phyloP scores from a whole-genome alignment of 2,329 filamentous ascomycete genomes.

The Didymella keratinophila region DNA sequence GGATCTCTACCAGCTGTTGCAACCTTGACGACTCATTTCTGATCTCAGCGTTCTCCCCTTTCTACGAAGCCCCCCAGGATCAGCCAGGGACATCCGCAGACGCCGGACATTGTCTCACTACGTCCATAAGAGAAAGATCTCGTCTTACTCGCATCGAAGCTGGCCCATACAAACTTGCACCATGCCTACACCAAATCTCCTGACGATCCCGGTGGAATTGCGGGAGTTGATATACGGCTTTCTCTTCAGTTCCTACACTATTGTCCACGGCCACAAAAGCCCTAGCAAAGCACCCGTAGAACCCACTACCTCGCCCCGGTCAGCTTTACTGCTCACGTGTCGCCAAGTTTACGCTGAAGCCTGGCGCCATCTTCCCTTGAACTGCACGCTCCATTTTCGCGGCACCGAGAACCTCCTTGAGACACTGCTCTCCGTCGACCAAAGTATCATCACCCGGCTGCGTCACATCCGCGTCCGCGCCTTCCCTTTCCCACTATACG shows the following conservation, averaged over 20 bases:
- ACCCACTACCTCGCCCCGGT: constrained; percentile 31
- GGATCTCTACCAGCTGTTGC: neutral
- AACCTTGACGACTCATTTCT: neutral
- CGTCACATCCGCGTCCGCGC: constrained; percentile 43
- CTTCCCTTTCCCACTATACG: constrained; percentile 46
- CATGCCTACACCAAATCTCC: constrained; percentile 34
- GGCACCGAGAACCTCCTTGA: constrained; percentile 46
- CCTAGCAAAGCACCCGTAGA: constrained; percentile 10
- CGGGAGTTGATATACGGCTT: constrained; percentile 47
- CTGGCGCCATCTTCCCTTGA: constrained; percentile 44
- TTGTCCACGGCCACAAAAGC: constrained; percentile 40
- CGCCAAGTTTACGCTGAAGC: constrained; percentile 43
- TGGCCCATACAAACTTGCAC: constrained; percentile 1
- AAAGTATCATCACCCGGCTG: constrained; percentile 43
- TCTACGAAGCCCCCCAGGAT: neutral
- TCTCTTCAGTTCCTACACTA: constrained; percentile 42
- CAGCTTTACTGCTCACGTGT: constrained; percentile 43
- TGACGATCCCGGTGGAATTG: constrained; percentile 44
- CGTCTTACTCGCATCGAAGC: constrained; percentile 5
- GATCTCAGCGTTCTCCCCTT: neutral
- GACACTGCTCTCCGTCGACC: constrained; percentile 42
- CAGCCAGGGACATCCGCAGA: neutral
- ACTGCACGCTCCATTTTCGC: constrained; percentile 43
- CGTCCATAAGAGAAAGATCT: constrained; percentile 2
- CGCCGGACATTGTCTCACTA: constrained; percentile 1